A percentile compares a stretch with the other conserved stretches of the same genome.
Evolutionary conservation across 495 filamentous ascomycete species (phyloP).

Genomic region (Aspergillus leporis): DNA sequence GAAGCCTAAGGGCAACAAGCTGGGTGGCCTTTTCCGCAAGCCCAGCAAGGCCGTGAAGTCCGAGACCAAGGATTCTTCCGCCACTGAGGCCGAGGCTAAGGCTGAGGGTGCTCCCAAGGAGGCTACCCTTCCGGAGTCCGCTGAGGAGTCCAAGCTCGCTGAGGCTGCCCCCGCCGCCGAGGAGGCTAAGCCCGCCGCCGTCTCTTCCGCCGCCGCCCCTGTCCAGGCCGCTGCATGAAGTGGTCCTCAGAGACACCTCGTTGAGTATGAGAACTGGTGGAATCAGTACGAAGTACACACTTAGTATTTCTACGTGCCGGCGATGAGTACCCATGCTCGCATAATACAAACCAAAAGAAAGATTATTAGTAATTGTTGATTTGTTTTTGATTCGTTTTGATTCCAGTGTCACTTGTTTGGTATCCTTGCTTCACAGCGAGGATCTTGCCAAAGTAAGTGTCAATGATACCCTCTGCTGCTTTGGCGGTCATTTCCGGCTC

Average conservation of each 20-base stretch:
- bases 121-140: conserved; percentile 31
- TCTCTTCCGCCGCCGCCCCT: conserved; percentile 37
- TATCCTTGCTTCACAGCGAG: conserved; percentile 15
- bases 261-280: conserved; percentile 50
- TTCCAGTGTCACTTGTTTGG: conserved; percentile 39
- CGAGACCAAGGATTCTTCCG: conserved; percentile 37
- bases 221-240: conserved; percentile 54
- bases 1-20: conserved; percentile 53
- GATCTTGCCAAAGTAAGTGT: conserved; percentile 14
- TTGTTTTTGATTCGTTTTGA: conserved; percentile 20
- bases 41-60: conserved; percentile 56
- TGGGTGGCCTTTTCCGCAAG: conserved; percentile 58
- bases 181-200: conserved; percentile 38
- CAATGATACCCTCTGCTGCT: conserved; percentile 32
- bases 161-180: conserved; percentile 31
- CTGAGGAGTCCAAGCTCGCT: conserved; percentile 35
- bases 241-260: conserved; percentile 27
- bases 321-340: not conserved
- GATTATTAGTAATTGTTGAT: conserved; percentile 11
- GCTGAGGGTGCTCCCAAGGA: conserved; percentile 35
- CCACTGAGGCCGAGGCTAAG: conserved; percentile 38
- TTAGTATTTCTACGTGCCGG: not conserved
- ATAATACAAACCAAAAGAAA: conserved; percentile 9
- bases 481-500: conserved; percentile 27
- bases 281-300: conserved; percentile 21